Evolutionary conservation across 306 rosid species (phyloP).

Genomic region (Quercus cerris): DNA sequence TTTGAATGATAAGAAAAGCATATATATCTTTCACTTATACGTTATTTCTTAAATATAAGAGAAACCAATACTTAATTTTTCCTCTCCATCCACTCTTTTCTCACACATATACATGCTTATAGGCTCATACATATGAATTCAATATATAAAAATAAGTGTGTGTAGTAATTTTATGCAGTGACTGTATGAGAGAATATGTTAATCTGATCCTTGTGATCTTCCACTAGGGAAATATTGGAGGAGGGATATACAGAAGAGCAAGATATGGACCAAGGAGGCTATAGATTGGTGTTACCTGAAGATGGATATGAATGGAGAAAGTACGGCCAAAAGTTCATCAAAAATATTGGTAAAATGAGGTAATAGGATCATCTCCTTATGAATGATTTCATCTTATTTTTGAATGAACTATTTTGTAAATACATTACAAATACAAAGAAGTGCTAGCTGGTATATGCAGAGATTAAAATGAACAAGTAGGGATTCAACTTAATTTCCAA

Average conservation of each 20-base stretch:
- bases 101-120: no score
- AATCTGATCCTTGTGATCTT: not conserved
- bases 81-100: no score
- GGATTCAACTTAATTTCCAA: no score
- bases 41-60: not conserved
- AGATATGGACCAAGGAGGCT: not conserved
- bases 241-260: not conserved
- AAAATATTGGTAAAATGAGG: not conserved
- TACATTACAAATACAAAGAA: no score
- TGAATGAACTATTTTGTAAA: not conserved
- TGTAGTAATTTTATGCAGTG: not conserved
- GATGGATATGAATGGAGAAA: slow-evolving; percentile 6
- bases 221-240: not conserved
- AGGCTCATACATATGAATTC: no score
- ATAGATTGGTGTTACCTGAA: not conserved
- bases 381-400: not conserved
- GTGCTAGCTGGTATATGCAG: no score
- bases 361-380: not conserved
- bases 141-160: no score
- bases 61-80: no score
- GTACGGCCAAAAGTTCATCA: not conserved
- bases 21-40: not conserved
- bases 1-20: not conserved
- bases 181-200: not conserved
- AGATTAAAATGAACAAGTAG: no score